Percentiles rank a stretch among this genome's conserved stretches.
phyloP scores from a whole-genome alignment of 345 rosid genomes.

The Ailanthus altissimus region DNA sequence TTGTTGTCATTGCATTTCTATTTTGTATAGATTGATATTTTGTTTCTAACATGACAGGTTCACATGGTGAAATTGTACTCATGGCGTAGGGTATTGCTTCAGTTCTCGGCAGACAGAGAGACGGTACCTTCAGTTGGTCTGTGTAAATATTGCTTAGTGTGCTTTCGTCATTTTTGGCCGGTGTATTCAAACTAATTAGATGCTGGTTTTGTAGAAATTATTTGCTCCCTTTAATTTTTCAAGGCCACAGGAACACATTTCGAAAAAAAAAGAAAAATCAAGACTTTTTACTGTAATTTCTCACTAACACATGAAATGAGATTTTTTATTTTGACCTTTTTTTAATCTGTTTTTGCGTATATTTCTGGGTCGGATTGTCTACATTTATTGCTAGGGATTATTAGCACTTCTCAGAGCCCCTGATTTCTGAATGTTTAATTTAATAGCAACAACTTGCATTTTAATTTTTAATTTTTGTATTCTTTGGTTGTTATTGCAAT shows the following conservation, averaged over 20 bases:
- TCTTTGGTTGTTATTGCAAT: background rate
- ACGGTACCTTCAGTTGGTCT: conserved; percentile 4
- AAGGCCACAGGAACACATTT: background rate
- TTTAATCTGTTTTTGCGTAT: background rate
- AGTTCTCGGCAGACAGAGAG: conserved; percentile 8
- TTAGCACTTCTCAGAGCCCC: background rate
- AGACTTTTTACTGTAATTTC: background rate
- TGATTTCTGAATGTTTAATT: background rate
- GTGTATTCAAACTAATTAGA: background rate
- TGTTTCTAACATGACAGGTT: conserved; percentile 37
- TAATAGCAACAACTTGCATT: background rate
- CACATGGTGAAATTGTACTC: conserved; percentile 44
- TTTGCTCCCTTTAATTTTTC: background rate
- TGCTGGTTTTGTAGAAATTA: background rate
- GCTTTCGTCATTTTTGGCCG: background rate
- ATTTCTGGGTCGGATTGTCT: background rate
- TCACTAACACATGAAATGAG: background rate
- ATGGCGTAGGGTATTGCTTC: conserved; percentile 27
- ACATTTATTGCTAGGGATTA: too few relatives aligned
- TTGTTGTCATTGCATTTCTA: background rate
- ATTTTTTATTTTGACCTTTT: background rate
- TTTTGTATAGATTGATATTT: background rate
- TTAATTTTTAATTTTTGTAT: background rate
- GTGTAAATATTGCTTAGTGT: conserved; percentile 30
- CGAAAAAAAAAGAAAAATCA: too few relatives aligned